These are phyloP conservation scores for Novakomyces olei DNA, from an alignment of 805 yeast species.

Conservation along the genomic window DNA sequence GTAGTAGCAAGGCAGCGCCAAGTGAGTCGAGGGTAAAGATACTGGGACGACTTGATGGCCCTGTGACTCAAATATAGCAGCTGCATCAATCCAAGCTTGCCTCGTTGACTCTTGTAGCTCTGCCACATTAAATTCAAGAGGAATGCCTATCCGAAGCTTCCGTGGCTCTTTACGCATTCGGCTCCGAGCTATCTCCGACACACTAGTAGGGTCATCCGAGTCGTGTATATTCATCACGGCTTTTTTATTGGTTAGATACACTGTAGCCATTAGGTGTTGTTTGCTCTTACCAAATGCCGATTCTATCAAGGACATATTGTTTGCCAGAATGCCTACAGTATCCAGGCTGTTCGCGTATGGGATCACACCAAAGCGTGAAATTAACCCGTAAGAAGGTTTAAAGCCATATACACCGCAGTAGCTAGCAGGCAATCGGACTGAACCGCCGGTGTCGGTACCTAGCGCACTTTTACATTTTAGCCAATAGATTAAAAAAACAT, in stretches of 20 bases:
- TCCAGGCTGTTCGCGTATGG: constrained; percentile 88
- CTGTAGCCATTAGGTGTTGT: no score
- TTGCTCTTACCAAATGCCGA: constrained; percentile 31
- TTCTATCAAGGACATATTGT: constrained; percentile 22
- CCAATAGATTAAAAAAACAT: no score
- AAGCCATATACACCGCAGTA: constrained; percentile 68
- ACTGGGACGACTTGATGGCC: constrained; percentile 40
- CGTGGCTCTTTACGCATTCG: constrained; percentile 2
- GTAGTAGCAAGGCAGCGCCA: constrained; percentile 60
- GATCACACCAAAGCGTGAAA: constrained; percentile 79
- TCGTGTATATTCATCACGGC: constrained; percentile 35
- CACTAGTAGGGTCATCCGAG: constrained; percentile 53
- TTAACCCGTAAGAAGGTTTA: constrained; percentile 81
- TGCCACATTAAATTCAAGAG: constrained; percentile 38
- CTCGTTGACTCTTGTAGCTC: constrained; percentile 30
- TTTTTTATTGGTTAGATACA: no score
- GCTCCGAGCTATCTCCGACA: constrained; percentile 11
- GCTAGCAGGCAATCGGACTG: constrained; percentile 79
- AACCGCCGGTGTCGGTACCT: constrained; percentile 98
- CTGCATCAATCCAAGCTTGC: constrained; percentile 25
- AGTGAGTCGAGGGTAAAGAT: constrained; percentile 45
- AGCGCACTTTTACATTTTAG: constrained; percentile 25
- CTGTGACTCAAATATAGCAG: constrained; percentile 22
- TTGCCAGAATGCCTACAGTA: constrained; percentile 68
- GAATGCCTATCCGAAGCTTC: constrained; percentile 42